A percentile compares a stretch with the other conserved stretches of the same genome.
phyloP scores from a whole-genome alignment of 1,139 yeast species.

The Scheffersomyces cryptocercus region DNA sequence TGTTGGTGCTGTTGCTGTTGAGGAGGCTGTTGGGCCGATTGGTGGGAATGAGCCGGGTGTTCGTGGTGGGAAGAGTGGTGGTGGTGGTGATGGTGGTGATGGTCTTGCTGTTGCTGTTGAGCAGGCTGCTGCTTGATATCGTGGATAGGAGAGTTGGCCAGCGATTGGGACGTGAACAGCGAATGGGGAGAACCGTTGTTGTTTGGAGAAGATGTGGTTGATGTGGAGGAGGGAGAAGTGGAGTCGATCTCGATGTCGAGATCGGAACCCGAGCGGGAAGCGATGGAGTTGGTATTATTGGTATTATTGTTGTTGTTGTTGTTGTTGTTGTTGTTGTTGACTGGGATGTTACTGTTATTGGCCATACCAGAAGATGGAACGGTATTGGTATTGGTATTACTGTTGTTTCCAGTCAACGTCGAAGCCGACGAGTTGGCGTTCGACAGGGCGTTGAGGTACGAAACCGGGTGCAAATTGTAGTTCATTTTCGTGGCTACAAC shows the following conservation, averaged over 20 bases:
- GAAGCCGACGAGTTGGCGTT: slow-evolving; percentile 10
- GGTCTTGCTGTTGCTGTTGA: slow-evolving; percentile 3
- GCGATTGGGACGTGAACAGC: slow-evolving; percentile 39
- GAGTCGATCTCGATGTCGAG: slow-evolving; percentile 30
- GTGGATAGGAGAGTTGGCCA: slow-evolving; percentile 36
- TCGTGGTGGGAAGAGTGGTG: slow-evolving; percentile 2
- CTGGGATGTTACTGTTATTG: no score
- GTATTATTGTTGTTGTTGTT: no score
- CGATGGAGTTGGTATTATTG: neutral
- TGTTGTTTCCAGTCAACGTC: slow-evolving; percentile 3
- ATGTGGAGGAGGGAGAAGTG: slow-evolving; percentile 28
- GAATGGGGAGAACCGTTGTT: slow-evolving; percentile 33
- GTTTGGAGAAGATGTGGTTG: slow-evolving; percentile 26
- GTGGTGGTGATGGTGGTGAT: slow-evolving; percentile 7
- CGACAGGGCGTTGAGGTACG: slow-evolving; percentile 42
- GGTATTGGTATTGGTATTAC: slow-evolving; percentile 1
- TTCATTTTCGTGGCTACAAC: slow-evolving; percentile 24
- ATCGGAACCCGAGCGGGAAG: slow-evolving; percentile 18
- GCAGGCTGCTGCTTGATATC: slow-evolving; percentile 12
- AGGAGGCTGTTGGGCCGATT: slow-evolving; percentile 6
- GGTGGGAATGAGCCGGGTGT: slow-evolving; percentile 9
- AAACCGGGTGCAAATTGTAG: slow-evolving; percentile 47
- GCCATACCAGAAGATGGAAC: neutral
- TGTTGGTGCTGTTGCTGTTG: slow-evolving; percentile 2
- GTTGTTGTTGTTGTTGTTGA: no score